phyloP scores from a whole-genome alignment of 306 rosid genomes.

The Vicia villosa region DNA sequence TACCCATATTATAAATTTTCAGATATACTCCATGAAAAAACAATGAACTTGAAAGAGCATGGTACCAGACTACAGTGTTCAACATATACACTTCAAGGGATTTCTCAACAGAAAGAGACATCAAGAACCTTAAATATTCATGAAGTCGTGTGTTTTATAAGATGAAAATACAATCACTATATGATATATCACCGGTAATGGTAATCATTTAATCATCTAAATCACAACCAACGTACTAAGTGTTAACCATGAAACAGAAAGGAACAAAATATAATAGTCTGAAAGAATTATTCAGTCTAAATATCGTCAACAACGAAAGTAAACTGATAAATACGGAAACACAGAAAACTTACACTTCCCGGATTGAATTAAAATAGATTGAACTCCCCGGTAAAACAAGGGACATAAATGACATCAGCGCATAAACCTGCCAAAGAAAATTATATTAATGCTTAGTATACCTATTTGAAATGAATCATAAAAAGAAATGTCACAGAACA shows the following conservation, averaged over 20 bases:
- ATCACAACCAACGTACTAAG: conserved; percentile 20
- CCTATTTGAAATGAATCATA: conserved; percentile 14
- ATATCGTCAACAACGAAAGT: too few species aligned
- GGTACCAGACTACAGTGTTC: conserved; percentile 1
- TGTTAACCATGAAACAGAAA: conserved; percentile 15
- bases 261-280: not conserved
- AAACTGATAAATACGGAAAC: too few species aligned
- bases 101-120: conserved; percentile 16
- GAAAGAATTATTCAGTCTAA: conserved; percentile 11
- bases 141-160: not conserved
- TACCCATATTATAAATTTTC: conserved; percentile 9
- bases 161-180: not conserved
- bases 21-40: conserved; percentile 5
- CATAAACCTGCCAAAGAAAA: conserved; percentile 74
- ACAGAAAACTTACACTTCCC: conserved; percentile 97
- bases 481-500: conserved; percentile 3
- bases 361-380: conserved; percentile 84
- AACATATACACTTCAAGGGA: conserved; percentile 8
- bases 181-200: conserved; percentile 2
- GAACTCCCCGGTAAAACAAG: conserved; percentile 73
- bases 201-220: conserved; percentile 3
- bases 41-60: conserved; percentile 16
- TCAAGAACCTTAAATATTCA: too few species aligned
- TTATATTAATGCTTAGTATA: not conserved
- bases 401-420: conserved; percentile 89